phyloP scores from a whole-genome alignment of 306 rosid species.

The Biancaea sappan region DNA sequence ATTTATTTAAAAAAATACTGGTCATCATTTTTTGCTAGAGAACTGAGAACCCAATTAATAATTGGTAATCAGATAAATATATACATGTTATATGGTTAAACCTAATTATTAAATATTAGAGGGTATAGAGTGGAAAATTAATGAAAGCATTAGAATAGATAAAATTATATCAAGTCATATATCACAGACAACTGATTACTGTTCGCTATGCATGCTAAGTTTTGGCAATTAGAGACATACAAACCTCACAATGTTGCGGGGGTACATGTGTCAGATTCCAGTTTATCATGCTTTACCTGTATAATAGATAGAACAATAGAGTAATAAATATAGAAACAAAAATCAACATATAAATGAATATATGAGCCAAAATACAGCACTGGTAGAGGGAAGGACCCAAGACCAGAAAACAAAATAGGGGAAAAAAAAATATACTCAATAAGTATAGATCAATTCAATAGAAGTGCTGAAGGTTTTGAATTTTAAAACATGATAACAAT shows the following conservation, averaged over 20 bases:
- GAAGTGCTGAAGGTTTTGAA: background rate
- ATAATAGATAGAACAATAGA: conserved; percentile 30
- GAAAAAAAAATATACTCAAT: background rate
- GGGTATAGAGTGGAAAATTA: too few species aligned
- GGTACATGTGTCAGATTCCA: conserved; percentile 40
- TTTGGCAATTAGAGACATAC: conserved; percentile 18
- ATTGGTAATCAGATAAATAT: too few species aligned
- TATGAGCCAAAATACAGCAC: background rate
- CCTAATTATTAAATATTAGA: too few species aligned
- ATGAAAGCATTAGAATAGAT: too few species aligned
- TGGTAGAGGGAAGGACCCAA: background rate
- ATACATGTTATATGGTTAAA: too few species aligned
- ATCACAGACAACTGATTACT: conserved; percentile 3
- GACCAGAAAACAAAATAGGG: background rate
- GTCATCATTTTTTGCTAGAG: too few species aligned
- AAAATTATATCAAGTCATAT: conserved; percentile 21
- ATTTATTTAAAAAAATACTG: too few species aligned
- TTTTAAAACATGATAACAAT: background rate
- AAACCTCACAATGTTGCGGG: conserved; percentile 50
- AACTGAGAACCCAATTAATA: too few species aligned
- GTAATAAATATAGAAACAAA: conserved; percentile 11
- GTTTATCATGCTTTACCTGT: conserved; percentile 55
- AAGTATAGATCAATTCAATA: background rate
- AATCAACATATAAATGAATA: conserved; percentile 8
- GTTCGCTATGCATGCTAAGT: background rate